Evolutionary conservation across 2,329 filamentous ascomycete species (phyloP).

Genomic region (Aspergillus eucalypticola): DNA sequence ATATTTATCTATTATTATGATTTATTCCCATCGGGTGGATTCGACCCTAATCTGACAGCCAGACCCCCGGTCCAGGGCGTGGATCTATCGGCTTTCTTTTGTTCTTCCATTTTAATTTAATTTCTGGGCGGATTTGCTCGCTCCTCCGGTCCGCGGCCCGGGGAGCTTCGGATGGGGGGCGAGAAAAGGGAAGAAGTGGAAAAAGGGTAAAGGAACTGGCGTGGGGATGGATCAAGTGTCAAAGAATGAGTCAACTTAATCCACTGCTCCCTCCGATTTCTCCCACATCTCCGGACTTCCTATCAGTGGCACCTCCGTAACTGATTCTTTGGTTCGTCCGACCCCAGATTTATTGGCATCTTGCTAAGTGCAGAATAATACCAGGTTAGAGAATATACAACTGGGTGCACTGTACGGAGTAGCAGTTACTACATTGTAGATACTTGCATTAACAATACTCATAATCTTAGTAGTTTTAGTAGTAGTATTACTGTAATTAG

Average conservation of each 20-base stretch:
- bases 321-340: no score
- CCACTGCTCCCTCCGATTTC: background rate
- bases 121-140: conserved; percentile 4
- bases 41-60: conserved; percentile 12
- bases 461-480: no score
- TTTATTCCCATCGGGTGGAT: conserved; percentile 5
- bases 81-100: conserved; percentile 20
- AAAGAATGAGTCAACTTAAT: conserved; percentile 13
- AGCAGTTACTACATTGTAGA: no score
- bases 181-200: background rate
- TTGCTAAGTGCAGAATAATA: no score
- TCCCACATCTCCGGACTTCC: background rate
- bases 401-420: no score
- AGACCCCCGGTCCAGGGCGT: conserved; percentile 15
- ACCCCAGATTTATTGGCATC: no score
- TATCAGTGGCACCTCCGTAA: background rate
- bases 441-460: no score
- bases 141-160: conserved; percentile 22
- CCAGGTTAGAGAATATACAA: no score
- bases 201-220: background rate
- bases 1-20: background rate
- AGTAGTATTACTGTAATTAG: background rate
- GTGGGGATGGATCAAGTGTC: conserved; percentile 19
- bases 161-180: conserved; percentile 25
- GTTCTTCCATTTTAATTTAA: conserved; percentile 4